Base-by-base conservation (phyloP, 1,139 yeast species). In the Williopsis jadinii region DNA sequence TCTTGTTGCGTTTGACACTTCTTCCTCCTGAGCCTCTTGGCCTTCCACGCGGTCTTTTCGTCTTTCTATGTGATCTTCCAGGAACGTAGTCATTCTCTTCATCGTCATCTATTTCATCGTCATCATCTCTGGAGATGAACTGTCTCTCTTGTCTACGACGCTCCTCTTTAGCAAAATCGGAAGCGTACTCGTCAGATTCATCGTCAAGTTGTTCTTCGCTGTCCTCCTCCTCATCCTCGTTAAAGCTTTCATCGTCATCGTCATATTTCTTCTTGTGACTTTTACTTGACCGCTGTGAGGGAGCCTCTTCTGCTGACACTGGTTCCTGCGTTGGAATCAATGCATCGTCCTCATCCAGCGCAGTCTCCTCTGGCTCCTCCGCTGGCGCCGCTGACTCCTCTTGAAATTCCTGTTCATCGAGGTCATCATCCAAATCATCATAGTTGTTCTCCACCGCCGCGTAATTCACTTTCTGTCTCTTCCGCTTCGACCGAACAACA, bases 301-400 rank as follows among this genome's bases (percentile, higher is more conserved):
- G 6, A 12, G 6, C 28, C 15, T 14, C 26, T 8, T 33, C 12
- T 15, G 19, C 11, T 9, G 29, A 12, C 8, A 38, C 13, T 13
- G 15, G 11, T 13, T 3, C 24, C 3, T 13, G 34, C n/a, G 30
- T 11, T 12, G 31, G 26, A 11, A n/a, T 28, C 6, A 11, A 8
- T 10, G 15, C 19, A 9, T 30, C 30, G 8, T 11, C 36, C 11
- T 27, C 24, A 57, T 37, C 52, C 35, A 32, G 15, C 11, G 45
- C 55, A 10, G 53, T 63, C n/a, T 59, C 66, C 9, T 62, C 68
- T 2, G 60, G 67, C 19, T 58, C 64, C 3, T 57, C 64, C n/a
- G 52, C 54, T 6, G 46, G 30, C 5, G 27, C 11, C 3, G 11
- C 30, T 8, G 5, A 29, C 5, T 27, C n/a, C 57, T 37, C 52